Base-by-base conservation (phyloP, 768 basidiomycete species). In the Lactarius pseudohatsudake region DNA sequence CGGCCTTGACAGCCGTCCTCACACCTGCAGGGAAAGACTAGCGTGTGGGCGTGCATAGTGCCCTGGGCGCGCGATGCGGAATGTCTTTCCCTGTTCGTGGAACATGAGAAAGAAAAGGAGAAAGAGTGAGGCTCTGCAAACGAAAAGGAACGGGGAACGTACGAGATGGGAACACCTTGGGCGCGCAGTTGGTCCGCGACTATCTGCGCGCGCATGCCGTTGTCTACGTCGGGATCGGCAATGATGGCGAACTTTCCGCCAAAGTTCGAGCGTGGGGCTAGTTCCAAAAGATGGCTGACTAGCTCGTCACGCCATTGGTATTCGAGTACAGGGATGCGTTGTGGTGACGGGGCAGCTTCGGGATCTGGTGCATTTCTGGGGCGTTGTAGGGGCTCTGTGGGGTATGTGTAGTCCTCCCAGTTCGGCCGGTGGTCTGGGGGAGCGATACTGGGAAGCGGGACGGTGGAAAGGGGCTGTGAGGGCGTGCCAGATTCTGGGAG, bases 181-280 rank as follows among this genome's bases (percentile, higher is more conserved):
- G 47, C n/a, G 18, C 15, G 65, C 18, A 66, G 56, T 36, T 59
- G n/a, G 30, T 45, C 20, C 6, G 7, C 50, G 50, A 62, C 59
- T 40, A 22, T 36, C 38, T 15, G n/a, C 26, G 61, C 61, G 8
- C 65, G 61, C 30, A 3, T 43, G 11, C 18, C 0, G n/a, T 66
- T 66, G 57, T 62, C 13, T 40, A 66, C 50, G 13, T 18, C 16
- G 8, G 65, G 61, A 54, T 62, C 50, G 8, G 47, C 11, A 4
- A 66, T 28, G 57, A 62, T n/a, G 47, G 65, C 62, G 20, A 66
- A 66, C 50, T 41, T 62, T 57, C 65, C 65, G 32, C 62, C 3
- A 54, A 58, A 62, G 30, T 28, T 62, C 38, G 61, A 54, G 40
- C 57, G 40, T 4, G 65, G 65, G 1, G 65, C 40, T 16, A 58